Evolutionary conservation across 225 moss, liverwort and hornwort genomes (phyloP).

Genomic region (Pleurozium schreberi): DNA sequence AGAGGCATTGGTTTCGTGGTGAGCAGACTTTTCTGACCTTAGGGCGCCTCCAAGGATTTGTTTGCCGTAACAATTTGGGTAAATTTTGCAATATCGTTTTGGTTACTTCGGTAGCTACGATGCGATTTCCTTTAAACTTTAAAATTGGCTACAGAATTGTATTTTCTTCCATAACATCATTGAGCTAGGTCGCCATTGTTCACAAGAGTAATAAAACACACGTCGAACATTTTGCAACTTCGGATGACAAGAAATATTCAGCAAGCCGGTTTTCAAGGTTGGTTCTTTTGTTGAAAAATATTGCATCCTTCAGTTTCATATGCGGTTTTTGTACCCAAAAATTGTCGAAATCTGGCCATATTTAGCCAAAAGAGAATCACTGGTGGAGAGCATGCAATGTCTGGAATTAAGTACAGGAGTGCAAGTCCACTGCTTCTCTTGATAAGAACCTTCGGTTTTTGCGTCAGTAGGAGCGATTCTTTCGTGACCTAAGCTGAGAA

Average conservation of each 20-base stretch:
- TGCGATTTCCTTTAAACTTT: background rate
- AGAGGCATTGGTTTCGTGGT: constrained; percentile 62
- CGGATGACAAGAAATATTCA: background rate
- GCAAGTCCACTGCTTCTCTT: background rate
- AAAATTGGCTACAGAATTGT: background rate
- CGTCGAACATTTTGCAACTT: background rate
- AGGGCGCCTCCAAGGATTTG: background rate
- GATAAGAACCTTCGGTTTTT: background rate
- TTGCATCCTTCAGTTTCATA: background rate
- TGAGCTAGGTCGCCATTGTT: background rate
- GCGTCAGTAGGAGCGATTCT: background rate
- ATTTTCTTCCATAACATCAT: background rate
- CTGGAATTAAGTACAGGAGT: background rate
- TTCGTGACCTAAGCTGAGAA: background rate
- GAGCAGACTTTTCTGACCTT: background rate
- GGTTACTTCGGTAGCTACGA: background rate
- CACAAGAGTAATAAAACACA: background rate
- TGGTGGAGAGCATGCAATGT: background rate
- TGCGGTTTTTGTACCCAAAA: background rate
- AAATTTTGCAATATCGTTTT: background rate
- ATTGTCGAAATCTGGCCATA: background rate
- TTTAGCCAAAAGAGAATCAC: background rate
- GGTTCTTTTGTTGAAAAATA: background rate
- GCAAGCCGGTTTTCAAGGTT: background rate
- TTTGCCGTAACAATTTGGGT: background rate